Base-by-base conservation (phyloP, 768 basidiomycete species). In the Mycena crocata region DNA sequence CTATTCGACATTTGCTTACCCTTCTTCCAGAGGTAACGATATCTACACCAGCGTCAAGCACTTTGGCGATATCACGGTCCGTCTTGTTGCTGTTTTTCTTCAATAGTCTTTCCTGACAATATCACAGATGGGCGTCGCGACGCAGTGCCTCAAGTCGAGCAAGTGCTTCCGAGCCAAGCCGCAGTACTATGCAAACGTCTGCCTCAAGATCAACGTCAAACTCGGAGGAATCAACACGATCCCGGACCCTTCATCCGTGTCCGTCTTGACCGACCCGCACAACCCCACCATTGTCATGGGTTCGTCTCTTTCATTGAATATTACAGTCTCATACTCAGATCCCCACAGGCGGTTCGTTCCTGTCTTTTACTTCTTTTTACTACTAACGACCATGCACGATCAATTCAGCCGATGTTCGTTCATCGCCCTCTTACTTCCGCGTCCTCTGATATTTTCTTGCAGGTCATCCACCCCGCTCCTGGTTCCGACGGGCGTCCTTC, bases 161-260 rank as follows among this genome's bases (percentile, higher is more conserved):
- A 93, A 93, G 71, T 91, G 90, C 72, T 84, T 78, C 68, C 79
- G 85, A 5, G 92, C 91, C 0, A 93, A 89, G 64, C 77, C 86
- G 0, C 93, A 94, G 68, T 95, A 94, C 71, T 94, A 84, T 64
- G 93, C 93, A 0, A 95, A 94, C 66, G 90, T 94, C 7, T 89
- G n/a, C n/a, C n/a, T n/a, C n/a, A n/a, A n/a, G n/a, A n/a, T n/a
- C n/a, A n/a, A n/a, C n/a, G n/a, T n/a, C n/a, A n/a, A n/a, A n/a
- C n/a, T n/a, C n/a, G n/a, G n/a, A n/a, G n/a, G n/a, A n/a, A n/a
- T n/a, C n/a, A n/a, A n/a, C n/a, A n/a, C n/a, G n/a, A n/a, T n/a
- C n/a, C n/a, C n/a, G n/a, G n/a, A n/a, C 30, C 6, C 28, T 28
- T 17, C 28, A 3, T 24, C 13, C 28, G 19, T 6, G 5, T 15